These are phyloP conservation scores for Suillus sp. DNA, from an alignment of 768 basidiomycete genomes.

Conservation along the genomic window DNA sequence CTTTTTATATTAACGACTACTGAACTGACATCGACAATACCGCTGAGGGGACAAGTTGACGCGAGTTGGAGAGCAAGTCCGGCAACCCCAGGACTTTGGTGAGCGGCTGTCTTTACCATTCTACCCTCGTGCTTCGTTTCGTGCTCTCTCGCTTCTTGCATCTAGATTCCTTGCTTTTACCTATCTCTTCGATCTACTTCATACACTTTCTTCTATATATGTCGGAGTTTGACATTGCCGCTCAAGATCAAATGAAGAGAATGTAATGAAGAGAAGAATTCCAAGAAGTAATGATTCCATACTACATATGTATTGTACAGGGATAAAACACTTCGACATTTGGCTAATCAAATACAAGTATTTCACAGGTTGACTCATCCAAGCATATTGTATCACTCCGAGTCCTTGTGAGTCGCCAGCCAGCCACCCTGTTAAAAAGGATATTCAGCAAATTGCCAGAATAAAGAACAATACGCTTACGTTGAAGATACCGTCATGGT, in stretches of 20 bases:
- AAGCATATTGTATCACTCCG: background rate
- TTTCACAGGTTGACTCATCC: background rate
- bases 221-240: background rate
- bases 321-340: background rate
- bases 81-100: background rate
- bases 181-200: background rate
- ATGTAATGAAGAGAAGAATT: background rate
- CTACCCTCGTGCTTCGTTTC: background rate
- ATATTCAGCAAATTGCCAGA: background rate
- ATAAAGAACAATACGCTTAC: conserved; percentile 16
- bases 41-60: background rate
- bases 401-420: conserved; percentile 10
- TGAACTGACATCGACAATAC: background rate
- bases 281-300: background rate
- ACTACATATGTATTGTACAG: background rate
- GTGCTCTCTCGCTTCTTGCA: too few species aligned
- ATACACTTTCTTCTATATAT: background rate
- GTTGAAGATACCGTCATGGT: conserved; percentile 22
- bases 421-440: conserved; percentile 9
- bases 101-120: background rate
- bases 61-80: background rate
- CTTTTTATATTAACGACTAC: background rate
- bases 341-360: background rate
- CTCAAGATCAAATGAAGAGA: background rate
- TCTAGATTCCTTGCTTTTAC: background rate